Conservation (phyloP, 208 protist genomes). For the Tetramitus jugosus region DNA sequence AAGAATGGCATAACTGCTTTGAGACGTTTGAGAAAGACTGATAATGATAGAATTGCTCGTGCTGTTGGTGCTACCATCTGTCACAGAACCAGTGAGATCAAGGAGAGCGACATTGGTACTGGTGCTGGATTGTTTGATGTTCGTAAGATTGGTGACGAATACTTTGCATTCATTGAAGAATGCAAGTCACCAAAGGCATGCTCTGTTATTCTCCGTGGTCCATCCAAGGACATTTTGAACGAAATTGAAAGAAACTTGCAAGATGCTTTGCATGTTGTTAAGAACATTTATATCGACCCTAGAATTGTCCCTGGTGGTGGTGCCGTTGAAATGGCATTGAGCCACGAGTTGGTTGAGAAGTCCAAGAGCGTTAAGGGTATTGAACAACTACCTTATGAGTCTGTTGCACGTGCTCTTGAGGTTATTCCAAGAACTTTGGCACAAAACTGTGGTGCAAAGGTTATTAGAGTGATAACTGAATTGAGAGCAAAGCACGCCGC, state of each 20-base stretch:
- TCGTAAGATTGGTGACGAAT: conserved; percentile 98
- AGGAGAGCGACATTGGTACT: conserved; percentile 92
- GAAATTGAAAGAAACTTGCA: conserved; percentile 94
- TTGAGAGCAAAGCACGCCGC: conserved; percentile 88
- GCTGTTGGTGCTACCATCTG: conserved; percentile 96
- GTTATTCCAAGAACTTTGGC: conserved; percentile 94
- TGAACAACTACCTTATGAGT: conserved; percentile 91
- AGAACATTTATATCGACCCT: conserved; percentile 95
- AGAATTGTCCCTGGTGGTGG: conserved; percentile 96
- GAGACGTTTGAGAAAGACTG: conserved; percentile 95
- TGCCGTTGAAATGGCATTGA: conserved; percentile 93
- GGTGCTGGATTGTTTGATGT: conserved; percentile 95
- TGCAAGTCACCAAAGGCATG: conserved; percentile 96
- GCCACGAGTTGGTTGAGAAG: conserved; percentile 75
- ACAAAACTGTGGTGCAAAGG: conserved; percentile 98
- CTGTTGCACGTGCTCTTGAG: conserved; percentile 84
- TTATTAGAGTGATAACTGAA: conserved; percentile 95
- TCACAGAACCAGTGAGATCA: conserved; percentile 89
- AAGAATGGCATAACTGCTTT: conserved; percentile 95
- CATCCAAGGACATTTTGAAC: conserved; percentile 98
- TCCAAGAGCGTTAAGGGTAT: conserved; percentile 87
- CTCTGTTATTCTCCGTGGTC: conserved; percentile 97
- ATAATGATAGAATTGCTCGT: conserved; percentile 98
- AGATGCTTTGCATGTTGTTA: conserved; percentile 97
- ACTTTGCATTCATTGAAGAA: conserved; percentile 98